Evolutionary conservation across 352 stramenopile species (phyloP), one percentile per base, ranked within the genome.

Genomic region (Pythium graminicola): DNA sequence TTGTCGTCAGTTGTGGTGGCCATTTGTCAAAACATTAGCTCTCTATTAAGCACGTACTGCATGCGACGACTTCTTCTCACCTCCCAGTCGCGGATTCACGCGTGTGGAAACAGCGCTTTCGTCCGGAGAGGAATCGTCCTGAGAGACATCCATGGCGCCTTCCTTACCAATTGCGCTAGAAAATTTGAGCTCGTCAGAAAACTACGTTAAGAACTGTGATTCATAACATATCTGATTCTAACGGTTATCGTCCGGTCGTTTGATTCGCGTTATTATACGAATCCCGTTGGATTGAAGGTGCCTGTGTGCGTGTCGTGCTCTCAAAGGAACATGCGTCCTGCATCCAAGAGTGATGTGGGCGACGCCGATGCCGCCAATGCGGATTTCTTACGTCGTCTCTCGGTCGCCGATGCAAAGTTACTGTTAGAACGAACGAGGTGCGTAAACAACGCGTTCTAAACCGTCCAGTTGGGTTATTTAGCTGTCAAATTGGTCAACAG

Each of bases 361-460:
- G 48, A 49, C 27, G 31, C 41, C 19, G 55, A 43, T 39, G 53
- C 57, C 50, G 49, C 36, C 26, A 40, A 56, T 17, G 72, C 73
- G 11, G 81, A 86, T 28, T 90, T 93, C 57, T 58, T 95, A 51
- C 74, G 80, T 14, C 76, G 78, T 8, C 64, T 91, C 41, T 92
- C 84, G 2, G 72, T 95, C 6, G 84, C 81, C 13, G 84, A 93
- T 45, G 84, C 81, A 6, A 90, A 93, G 55, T 76, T 92, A 19
- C 51, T 95, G 42, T 67, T 95, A 5, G 78, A 93, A 33, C 67
- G 69, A 22, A 90, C 80, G n/a, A 75, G 69, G 75, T 89, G 36
- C 35, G 69, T 72, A 26, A 17, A 20, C 2, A 22, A 7, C 14
- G 38, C 13, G 16, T 22, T 14, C 20, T 33, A n/a, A 47, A 26